Base-by-base conservation (phyloP, 75 land plant genomes). In the Sequoiadendron giganteum region DNA sequence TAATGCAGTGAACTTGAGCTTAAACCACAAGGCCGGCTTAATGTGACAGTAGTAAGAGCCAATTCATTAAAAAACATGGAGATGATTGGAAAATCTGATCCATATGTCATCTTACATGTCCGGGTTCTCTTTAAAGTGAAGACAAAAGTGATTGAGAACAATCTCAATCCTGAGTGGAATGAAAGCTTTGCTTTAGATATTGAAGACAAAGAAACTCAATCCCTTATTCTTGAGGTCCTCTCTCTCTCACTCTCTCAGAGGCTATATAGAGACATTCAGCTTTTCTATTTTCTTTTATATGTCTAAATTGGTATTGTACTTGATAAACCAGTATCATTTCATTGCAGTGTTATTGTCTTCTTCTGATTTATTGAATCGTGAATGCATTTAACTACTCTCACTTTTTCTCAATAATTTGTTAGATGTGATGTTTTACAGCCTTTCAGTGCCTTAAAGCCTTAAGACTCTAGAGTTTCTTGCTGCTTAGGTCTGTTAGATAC, bases 131-230 rank as follows among this genome's bases (percentile, higher is more conserved):
- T 97, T 88, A 98, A 98, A 90, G 89, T 90, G 65, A 97, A 97
- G 90, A 97, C 99, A 32, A 93, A 92, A 86, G 91, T 89, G 16
- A 88, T 95, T 45, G 92, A 95, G 5, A 92, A 95, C 90, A 96
- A 97, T 88, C 92, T 97, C 68, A 98, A 97, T 91, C 99, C 99
- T 54, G 96, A 89, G 86, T 98, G 99, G 99, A 89, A 97, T 85
- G 93, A 97, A 87, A 79, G 86, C 40, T 96, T 98, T 93, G 93
- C 93, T 36, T 82, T 98, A 70, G 92, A 96, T 89, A 95, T 93
- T 30, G 99, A 98, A 86, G 99, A 98, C 87, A 95, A 95, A 85
- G 99, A 98, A 89, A 98, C 99, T 34, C 98, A 98, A 76, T 85
- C 91, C 18, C 90, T 98, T 39, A 89, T 91, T 9, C 7, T 97